These are phyloP conservation scores for Truncatella angustata DNA, from an alignment of 2,329 filamentous ascomycete genomes.

Conservation along the genomic window DNA sequence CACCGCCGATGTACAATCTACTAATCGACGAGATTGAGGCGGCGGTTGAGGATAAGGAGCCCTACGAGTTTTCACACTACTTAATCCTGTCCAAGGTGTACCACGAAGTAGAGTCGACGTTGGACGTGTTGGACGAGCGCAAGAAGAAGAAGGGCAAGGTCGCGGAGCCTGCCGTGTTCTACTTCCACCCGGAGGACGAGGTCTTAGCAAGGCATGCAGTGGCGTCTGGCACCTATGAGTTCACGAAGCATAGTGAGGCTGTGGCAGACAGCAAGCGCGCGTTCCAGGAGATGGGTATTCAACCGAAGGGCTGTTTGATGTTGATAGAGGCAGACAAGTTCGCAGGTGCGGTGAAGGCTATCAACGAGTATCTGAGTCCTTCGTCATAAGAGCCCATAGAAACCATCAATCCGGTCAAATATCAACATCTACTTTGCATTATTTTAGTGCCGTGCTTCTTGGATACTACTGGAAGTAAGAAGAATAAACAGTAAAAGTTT, in stretches of 20 bases:
- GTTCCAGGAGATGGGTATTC: constrained; percentile 90
- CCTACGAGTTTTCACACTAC: constrained; percentile 92
- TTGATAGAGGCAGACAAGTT: constrained; percentile 81
- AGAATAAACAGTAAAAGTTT: too few relatives aligned
- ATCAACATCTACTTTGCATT: too few relatives aligned
- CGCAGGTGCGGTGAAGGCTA: constrained; percentile 69
- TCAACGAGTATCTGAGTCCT: constrained; percentile 70
- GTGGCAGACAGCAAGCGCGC: constrained; percentile 88
- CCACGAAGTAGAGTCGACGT: constrained; percentile 76
- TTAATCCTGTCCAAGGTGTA: constrained; percentile 92
- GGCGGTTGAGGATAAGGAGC: constrained; percentile 85
- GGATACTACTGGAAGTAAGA: too few relatives aligned
- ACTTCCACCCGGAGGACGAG: constrained; percentile 97
- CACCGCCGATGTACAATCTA: constrained; percentile 94
- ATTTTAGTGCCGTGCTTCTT: too few relatives aligned
- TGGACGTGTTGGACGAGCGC: constrained; percentile 64
- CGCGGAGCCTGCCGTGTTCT: constrained; percentile 65
- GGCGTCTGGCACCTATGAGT: constrained; percentile 70
- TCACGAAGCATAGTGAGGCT: constrained; percentile 77
- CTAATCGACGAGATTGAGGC: constrained; percentile 86
- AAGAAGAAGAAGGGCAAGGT: constrained; percentile 68
- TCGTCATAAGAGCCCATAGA: constrained; percentile 28
- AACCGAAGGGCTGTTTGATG: constrained; percentile 79
- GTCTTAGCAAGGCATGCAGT: constrained; percentile 74
- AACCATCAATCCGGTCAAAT: constrained; percentile 1